phyloP scores from a whole-genome alignment of 129 eudicot species.

The Kitagawia praeruptora region DNA sequence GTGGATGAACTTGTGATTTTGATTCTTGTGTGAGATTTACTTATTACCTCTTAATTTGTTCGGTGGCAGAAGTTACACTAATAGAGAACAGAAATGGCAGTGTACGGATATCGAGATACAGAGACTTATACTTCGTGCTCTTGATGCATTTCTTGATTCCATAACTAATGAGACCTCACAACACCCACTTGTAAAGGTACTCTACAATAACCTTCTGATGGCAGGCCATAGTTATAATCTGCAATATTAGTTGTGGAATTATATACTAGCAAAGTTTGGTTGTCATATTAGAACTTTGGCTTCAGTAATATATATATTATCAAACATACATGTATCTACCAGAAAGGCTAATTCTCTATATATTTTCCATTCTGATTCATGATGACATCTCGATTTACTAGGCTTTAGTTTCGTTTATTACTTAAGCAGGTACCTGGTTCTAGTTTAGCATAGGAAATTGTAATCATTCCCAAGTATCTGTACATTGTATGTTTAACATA shows the following conservation, averaged over 20 bases:
- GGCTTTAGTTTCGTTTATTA: neutral
- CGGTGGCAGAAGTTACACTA: conserved; percentile 30
- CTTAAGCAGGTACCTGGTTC: neutral
- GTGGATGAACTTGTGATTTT: neutral
- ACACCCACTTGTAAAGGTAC: conserved; percentile 76
- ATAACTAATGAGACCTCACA: conserved; percentile 48
- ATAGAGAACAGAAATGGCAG: conserved; percentile 52
- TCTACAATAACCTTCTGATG: neutral
- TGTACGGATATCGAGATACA: conserved; percentile 75
- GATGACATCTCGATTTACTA: neutral
- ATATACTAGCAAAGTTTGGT: neutral
- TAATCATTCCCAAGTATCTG: neutral
- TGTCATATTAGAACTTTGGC: neutral
- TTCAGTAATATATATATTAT: neutral
- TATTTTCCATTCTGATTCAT: neutral
- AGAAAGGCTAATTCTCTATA: neutral
- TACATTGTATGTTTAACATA: neutral
- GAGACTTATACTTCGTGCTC: conserved; percentile 60
- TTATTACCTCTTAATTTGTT: conserved; percentile 6
- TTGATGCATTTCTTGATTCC: conserved; percentile 77
- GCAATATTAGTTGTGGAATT: neutral
- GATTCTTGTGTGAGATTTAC: neutral
- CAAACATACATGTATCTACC: neutral
- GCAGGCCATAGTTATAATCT: neutral
- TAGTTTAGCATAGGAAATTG: neutral